phyloP scores from a whole-genome alignment of 1,284 basidiomycete species.

The Somion occarium region DNA sequence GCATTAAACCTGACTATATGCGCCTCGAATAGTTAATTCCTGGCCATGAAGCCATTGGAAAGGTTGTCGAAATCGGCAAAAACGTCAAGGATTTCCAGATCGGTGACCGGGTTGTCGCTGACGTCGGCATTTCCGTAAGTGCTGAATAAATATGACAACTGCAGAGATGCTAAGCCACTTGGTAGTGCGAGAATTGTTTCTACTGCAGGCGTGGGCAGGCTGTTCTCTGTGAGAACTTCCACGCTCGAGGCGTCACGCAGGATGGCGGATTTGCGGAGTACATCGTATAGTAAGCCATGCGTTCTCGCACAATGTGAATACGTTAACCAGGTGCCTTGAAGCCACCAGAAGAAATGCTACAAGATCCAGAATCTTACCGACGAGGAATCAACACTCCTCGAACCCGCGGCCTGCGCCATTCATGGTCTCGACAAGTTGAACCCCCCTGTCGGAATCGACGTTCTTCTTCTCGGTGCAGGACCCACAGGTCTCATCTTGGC shows the following conservation, averaged over 20 bases:
- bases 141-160: no score
- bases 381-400: constrained; percentile 83
- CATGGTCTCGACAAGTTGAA: constrained; percentile 84
- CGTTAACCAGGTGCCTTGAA: no score
- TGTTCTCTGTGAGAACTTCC: constrained; percentile 55
- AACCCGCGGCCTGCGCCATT: constrained; percentile 84
- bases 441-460: constrained; percentile 73
- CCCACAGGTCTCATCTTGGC: constrained; percentile 83
- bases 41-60: constrained; percentile 57
- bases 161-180: no score
- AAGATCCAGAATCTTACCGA: constrained; percentile 83
- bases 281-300: constrained; percentile 38
- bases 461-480: constrained; percentile 73
- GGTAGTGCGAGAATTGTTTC: constrained; percentile 50
- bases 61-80: constrained; percentile 46
- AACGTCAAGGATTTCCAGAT: constrained; percentile 47
- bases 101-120: constrained; percentile 57
- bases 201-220: constrained; percentile 52
- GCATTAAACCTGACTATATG: constrained; percentile 7
- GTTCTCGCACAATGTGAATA: no score
- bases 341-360: constrained; percentile 47
- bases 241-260: constrained; percentile 46
- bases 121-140: constrained; percentile 43
- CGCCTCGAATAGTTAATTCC: constrained; percentile 40
- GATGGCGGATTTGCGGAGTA: constrained; percentile 60